A percentile compares a stretch with the other conserved stretches of the same genome.
Conservation (phyloP, 1,284 basidiomycete genomes). For the Apiotrichum sp. region DNA sequence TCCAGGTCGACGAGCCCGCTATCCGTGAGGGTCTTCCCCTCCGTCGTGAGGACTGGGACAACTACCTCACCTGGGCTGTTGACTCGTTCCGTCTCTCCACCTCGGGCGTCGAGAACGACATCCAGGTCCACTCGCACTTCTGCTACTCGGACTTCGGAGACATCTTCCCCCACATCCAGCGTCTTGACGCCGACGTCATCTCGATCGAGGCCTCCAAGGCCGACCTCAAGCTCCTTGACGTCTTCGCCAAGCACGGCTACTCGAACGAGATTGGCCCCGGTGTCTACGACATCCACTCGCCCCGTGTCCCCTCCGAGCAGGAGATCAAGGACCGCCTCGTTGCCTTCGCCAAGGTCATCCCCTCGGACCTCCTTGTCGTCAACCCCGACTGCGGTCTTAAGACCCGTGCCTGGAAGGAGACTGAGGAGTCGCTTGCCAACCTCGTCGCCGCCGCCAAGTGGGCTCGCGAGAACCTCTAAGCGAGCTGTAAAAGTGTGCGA, state of each 20-base stretch:
- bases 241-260: slow-evolving; percentile 94
- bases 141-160: slow-evolving; percentile 70
- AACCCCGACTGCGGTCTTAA: slow-evolving; percentile 81
- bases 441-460: slow-evolving; percentile 82
- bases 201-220: slow-evolving; percentile 98
- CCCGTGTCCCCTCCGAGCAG: slow-evolving; percentile 87
- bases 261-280: slow-evolving; percentile 98
- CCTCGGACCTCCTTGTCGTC: slow-evolving; percentile 71
- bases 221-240: slow-evolving; percentile 93
- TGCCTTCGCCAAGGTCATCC: slow-evolving; percentile 73
- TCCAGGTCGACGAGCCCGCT: slow-evolving; percentile 98
- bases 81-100: slow-evolving; percentile 96
- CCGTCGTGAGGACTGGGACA: slow-evolving; percentile 87
- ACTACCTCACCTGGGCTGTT: slow-evolving; percentile 92
- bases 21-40: slow-evolving; percentile 98
- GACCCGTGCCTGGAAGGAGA: slow-evolving; percentile 96
- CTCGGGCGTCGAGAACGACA: slow-evolving; percentile 82
- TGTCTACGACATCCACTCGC: slow-evolving; percentile 99
- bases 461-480: slow-evolving; percentile 75
- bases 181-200: slow-evolving; percentile 98
- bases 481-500: neutral
- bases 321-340: slow-evolving; percentile 93
- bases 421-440: slow-evolving; percentile 77
- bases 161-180: slow-evolving; percentile 96
- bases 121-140: slow-evolving; percentile 97